phyloP scores from a whole-genome alignment of 129 eudicot genomes.

The Lonicera japonica region DNA sequence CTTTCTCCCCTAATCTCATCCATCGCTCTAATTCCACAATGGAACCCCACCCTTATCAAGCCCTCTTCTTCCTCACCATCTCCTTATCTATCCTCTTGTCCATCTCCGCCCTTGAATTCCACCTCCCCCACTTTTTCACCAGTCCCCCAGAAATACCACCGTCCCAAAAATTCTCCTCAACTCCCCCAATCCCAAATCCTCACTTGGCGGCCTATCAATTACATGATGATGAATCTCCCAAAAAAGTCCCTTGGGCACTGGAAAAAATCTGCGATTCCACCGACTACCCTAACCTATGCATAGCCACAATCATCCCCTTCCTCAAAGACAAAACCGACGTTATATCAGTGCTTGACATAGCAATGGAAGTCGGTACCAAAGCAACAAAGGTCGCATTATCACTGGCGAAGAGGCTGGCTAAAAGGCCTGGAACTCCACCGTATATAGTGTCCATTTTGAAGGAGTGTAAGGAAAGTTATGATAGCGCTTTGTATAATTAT shows the following conservation, averaged over 20 bases:
- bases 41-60: conserved; percentile 1
- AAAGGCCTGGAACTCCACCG: conserved; percentile 14
- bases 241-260: background rate
- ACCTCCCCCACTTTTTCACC: background rate
- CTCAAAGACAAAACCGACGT: conserved; percentile 24
- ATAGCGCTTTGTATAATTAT: conserved; percentile 28
- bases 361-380: conserved; percentile 22
- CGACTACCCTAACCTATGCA: conserved; percentile 34
- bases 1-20: background rate
- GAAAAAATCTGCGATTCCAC: conserved; percentile 30
- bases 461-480: conserved; percentile 41
- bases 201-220: background rate
- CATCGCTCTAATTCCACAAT: conserved; percentile 6
- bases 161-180: background rate
- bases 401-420: conserved; percentile 14
- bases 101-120: background rate
- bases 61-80: background rate
- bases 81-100: conserved; percentile 13
- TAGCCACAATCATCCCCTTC: conserved; percentile 18
- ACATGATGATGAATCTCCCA: background rate
- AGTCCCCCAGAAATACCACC: background rate
- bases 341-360: conserved; percentile 15
- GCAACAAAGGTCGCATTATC: conserved; percentile 19
- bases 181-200: background rate
- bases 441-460: conserved; percentile 12